Conservation (phyloP, 371 early-diverging fungal species). For the Lichtheimia hyalospora region DNA sequence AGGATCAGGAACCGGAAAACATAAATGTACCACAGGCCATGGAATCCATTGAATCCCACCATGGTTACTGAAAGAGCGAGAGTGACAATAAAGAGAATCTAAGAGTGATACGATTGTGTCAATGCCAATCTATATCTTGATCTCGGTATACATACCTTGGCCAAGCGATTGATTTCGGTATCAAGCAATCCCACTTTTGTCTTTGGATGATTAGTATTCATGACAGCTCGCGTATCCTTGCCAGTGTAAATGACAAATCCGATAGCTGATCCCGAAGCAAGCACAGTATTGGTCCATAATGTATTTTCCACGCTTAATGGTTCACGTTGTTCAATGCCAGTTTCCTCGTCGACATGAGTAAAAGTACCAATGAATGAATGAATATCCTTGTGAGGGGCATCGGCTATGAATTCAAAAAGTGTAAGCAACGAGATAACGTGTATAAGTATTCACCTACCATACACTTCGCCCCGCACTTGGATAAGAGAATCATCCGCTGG, state of each 20-base stretch:
- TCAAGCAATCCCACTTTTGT: constrained; percentile 98
- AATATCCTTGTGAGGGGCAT: constrained; percentile 96
- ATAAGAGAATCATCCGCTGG: constrained; percentile 60
- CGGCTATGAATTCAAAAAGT: constrained; percentile 55
- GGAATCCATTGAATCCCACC: constrained; percentile 90
- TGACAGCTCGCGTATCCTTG: constrained; percentile 93
- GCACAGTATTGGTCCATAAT: constrained; percentile 98
- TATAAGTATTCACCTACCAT: constrained; percentile 52
- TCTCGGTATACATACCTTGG: constrained; percentile 69
- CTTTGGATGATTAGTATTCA: constrained; percentile 96
- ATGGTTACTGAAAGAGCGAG: constrained; percentile 80
- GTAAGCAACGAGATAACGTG: not conserved
- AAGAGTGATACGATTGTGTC: not conserved
- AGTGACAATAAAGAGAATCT: constrained; percentile 87
- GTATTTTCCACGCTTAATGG: constrained; percentile 93
- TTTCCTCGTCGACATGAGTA: constrained; percentile 47
- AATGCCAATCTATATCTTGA: not conserved
- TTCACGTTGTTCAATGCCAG: constrained; percentile 55
- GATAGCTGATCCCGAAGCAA: constrained; percentile 92
- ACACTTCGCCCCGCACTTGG: constrained; percentile 66
- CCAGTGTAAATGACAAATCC: constrained; percentile 98
- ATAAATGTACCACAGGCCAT: constrained; percentile 88
- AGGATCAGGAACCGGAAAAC: constrained; percentile 95
- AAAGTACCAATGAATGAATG: constrained; percentile 93
- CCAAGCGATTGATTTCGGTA: constrained; percentile 90